A percentile compares a stretch with the other conserved stretches of the same genome.
phyloP scores from a whole-genome alignment of 176 grass and related monocot species.

The Phoenix roebelenii region DNA sequence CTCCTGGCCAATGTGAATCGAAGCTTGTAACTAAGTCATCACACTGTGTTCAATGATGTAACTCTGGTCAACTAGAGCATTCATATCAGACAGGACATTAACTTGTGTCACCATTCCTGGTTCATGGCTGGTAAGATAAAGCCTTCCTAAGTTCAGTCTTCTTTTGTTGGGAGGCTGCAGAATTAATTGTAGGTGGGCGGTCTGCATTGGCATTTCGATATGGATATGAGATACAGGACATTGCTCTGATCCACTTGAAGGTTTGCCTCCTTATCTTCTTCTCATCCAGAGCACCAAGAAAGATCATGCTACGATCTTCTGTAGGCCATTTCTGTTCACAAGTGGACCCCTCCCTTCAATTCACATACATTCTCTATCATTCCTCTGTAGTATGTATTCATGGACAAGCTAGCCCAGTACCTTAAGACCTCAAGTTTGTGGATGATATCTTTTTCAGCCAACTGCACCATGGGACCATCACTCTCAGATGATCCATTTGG shows the following conservation, averaged over 20 bases:
- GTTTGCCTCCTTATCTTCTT: background rate
- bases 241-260: background rate
- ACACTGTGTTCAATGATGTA: background rate
- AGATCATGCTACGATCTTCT: background rate
- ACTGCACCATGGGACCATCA: too few relatives aligned
- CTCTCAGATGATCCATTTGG: too few relatives aligned
- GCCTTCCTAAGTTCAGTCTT: background rate
- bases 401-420: too few relatives aligned
- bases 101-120: background rate
- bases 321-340: too few relatives aligned
- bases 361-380: too few relatives aligned
- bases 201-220: background rate
- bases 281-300: background rate
- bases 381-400: too few relatives aligned
- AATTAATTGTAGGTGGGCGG: background rate
- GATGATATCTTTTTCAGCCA: too few relatives aligned
- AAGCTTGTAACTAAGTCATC: too few relatives aligned
- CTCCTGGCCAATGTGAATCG: too few relatives aligned
- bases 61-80: background rate
- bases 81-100: background rate
- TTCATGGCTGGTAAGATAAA: background rate
- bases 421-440: too few relatives aligned
- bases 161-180: background rate
- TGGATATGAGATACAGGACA: background rate
- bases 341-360: too few relatives aligned